Conservation (phyloP, 2,329 filamentous ascomycete species). For the Ascochyta fabae region DNA sequence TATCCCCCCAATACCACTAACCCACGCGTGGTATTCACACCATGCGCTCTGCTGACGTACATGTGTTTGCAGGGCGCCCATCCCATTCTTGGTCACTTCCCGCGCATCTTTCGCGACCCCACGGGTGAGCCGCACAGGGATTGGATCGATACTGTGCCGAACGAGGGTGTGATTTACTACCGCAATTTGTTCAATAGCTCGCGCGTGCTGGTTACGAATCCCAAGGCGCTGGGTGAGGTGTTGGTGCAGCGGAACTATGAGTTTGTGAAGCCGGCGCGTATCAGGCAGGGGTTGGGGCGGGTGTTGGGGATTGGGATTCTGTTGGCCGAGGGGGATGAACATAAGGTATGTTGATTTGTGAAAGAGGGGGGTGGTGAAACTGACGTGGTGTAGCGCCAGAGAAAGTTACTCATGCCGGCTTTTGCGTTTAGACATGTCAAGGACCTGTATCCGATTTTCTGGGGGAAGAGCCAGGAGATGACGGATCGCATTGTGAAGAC, state of each 20-base stretch:
- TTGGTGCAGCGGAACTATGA: constrained; percentile 59
- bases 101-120: constrained; percentile 50
- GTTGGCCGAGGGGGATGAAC: constrained; percentile 88
- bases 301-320: constrained; percentile 75
- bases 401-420: constrained; percentile 57
- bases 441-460: constrained; percentile 58
- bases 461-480: constrained; percentile 56
- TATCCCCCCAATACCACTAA: too few relatives aligned
- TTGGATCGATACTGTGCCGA: constrained; percentile 61
- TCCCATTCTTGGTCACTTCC: constrained; percentile 53
- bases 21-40: too few relatives aligned
- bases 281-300: constrained; percentile 63
- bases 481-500: constrained; percentile 41
- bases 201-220: constrained; percentile 54
- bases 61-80: constrained; percentile 13
- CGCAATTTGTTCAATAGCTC: constrained; percentile 56
- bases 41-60: background rate
- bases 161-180: constrained; percentile 63
- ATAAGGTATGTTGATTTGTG: constrained; percentile 62
- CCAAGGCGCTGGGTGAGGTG: constrained; percentile 58
- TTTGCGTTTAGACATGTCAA: constrained; percentile 60
- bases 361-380: background rate
- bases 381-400: constrained; percentile 47
- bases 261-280: constrained; percentile 55
- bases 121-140: constrained; percentile 54